These are phyloP conservation scores for Asclepias syriaca DNA, from an alignment of 257 asterid species.

Conservation along the genomic window DNA sequence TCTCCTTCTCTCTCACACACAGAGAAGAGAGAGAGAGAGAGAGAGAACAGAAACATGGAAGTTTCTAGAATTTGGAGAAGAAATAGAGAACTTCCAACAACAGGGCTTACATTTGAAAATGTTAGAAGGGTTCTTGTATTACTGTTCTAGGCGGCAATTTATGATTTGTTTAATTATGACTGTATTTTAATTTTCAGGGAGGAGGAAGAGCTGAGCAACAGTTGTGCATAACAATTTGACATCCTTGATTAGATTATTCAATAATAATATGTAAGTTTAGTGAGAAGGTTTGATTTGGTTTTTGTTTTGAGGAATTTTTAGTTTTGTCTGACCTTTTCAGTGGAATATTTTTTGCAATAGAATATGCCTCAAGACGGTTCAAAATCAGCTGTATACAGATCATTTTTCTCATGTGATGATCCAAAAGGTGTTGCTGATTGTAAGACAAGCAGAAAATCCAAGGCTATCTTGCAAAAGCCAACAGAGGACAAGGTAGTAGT, in stretches of 20 bases:
- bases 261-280: conserved; percentile 18
- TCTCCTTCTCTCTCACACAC: conserved; percentile 6
- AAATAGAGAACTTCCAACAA: neutral
- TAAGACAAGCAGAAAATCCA: conserved; percentile 46
- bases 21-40: too few relatives aligned
- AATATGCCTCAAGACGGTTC: conserved; percentile 61
- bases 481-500: conserved; percentile 6
- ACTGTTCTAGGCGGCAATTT: conserved; percentile 38
- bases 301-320: conserved; percentile 1
- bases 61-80: neutral
- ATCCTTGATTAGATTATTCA: conserved; percentile 19
- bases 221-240: conserved; percentile 13
- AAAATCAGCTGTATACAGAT: conserved; percentile 57
- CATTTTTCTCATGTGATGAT: conserved; percentile 67
- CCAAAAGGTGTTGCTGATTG: conserved; percentile 67
- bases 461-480: conserved; percentile 27
- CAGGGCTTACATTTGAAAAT: conserved; percentile 16
- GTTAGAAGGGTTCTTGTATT: conserved; percentile 12
- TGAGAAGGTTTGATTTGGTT: conserved; percentile 16
- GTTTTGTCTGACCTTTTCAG: conserved; percentile 31
- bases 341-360: conserved; percentile 22
- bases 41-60: too few relatives aligned
- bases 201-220: conserved; percentile 13
- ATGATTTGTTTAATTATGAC: conserved; percentile 9
- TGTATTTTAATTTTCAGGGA: conserved; percentile 17